Conservation (phyloP, 148 eudicot genomes). For the Cornus kousa region DNA sequence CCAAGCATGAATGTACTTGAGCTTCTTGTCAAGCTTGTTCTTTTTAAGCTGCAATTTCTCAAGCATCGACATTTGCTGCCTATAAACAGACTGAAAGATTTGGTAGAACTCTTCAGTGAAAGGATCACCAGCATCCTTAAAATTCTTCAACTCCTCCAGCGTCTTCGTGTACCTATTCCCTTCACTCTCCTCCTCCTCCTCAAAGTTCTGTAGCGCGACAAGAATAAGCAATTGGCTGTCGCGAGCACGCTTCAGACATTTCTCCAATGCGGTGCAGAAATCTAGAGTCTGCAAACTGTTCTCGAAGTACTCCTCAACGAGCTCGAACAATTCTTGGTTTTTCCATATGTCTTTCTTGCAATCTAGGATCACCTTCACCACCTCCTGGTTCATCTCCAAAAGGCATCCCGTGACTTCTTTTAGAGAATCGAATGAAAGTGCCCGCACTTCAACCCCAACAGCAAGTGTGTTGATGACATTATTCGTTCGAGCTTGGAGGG, state of each 20-base stretch:
- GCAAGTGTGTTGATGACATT: slow-evolving; percentile 75
- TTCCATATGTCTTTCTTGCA: slow-evolving; percentile 98
- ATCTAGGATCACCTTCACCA: slow-evolving; percentile 86
- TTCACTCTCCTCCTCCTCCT: slow-evolving; percentile 64
- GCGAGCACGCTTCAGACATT: slow-evolving; percentile 72
- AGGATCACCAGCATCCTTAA: slow-evolving; percentile 75
- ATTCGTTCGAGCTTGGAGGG: slow-evolving; percentile 65
- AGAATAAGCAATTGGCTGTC: slow-evolving; percentile 77
- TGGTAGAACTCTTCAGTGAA: slow-evolving; percentile 82
- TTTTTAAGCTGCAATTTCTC: slow-evolving; percentile 69
- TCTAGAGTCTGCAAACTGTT: slow-evolving; percentile 86
- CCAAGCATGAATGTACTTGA: slow-evolving; percentile 79
- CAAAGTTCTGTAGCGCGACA: slow-evolving; percentile 81
- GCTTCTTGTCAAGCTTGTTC: slow-evolving; percentile 88
- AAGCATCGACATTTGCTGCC: slow-evolving; percentile 73
- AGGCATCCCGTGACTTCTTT: slow-evolving; percentile 90
- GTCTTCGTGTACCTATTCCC: slow-evolving; percentile 53
- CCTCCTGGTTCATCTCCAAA: slow-evolving; percentile 94
- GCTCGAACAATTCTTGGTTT: slow-evolving; percentile 85
- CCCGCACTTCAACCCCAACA: slow-evolving; percentile 75
- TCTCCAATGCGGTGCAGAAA: slow-evolving; percentile 88
- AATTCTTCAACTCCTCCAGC: slow-evolving; percentile 69
- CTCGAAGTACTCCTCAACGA: slow-evolving; percentile 96
- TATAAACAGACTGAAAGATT: slow-evolving; percentile 76
- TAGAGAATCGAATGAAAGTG: slow-evolving; percentile 78